phyloP scores from a whole-genome alignment of 2,329 filamentous ascomycete species.

The Stagonosporopsis vannaccii region DNA sequence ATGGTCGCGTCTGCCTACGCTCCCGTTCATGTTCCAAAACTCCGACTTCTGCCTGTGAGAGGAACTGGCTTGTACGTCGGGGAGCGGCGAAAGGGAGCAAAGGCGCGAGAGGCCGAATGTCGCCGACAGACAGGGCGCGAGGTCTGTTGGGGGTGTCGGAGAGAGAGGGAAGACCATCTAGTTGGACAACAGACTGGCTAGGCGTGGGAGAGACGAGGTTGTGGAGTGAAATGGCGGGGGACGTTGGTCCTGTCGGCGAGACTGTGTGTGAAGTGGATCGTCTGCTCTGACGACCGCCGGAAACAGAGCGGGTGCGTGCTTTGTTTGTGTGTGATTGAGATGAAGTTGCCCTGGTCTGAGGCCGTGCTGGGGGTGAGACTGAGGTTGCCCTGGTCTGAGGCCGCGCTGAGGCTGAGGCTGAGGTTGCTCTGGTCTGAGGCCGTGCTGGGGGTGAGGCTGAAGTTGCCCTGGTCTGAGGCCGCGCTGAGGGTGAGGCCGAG shows the following conservation, averaged over 20 bases:
- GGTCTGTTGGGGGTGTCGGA: not conserved
- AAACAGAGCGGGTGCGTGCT: not conserved
- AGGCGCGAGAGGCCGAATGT: not conserved
- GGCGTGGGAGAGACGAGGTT: not conserved
- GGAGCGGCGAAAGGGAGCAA: not conserved
- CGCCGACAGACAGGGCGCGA: not conserved
- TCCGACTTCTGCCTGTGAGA: not conserved
- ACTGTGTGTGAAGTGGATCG: not conserved
- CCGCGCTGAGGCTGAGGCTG: not conserved
- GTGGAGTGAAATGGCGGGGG: too few relatives aligned
- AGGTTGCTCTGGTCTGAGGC: not conserved
- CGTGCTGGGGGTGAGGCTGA: not conserved
- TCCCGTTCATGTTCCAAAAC: not conserved
- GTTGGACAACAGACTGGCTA: not conserved
- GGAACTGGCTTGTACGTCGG: not conserved
- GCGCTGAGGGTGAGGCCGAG: not conserved
- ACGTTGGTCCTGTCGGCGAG: not conserved
- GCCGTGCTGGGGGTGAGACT: not conserved
- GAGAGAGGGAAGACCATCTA: not conserved
- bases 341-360: too few relatives aligned
- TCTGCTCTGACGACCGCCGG: not conserved
- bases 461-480: not conserved
- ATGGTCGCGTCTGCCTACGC: not conserved
- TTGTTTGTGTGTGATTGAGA: not conserved
- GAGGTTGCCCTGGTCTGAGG: not conserved